Percentiles rank a stretch among this genome's conserved stretches.
These are phyloP conservation scores for Ascochyta fabae DNA, from an alignment of 2,329 filamentous ascomycete species.

Conservation along the genomic window DNA sequence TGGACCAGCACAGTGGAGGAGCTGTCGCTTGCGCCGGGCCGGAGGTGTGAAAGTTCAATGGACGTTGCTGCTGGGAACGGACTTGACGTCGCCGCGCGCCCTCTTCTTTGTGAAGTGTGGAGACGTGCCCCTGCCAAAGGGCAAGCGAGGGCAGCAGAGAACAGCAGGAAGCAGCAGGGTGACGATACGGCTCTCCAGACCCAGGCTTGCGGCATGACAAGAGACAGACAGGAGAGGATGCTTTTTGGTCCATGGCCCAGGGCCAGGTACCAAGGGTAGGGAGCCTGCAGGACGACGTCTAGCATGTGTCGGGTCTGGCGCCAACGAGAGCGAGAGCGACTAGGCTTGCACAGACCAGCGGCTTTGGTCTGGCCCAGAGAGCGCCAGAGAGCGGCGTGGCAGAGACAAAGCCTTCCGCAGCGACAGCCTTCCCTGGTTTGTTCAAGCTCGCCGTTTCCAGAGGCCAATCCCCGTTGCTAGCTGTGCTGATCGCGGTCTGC, in stretches of 20 bases:
- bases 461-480: slow-evolving; percentile 28
- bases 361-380: slow-evolving; percentile 41
- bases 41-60: slow-evolving; percentile 24
- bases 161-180: slow-evolving; percentile 8
- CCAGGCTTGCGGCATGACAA: slow-evolving; percentile 42
- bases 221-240: slow-evolving; percentile 30
- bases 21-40: slow-evolving; percentile 47
- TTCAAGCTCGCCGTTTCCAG: slow-evolving; percentile 31
- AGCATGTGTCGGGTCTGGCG: slow-evolving; percentile 45
- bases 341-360: slow-evolving; percentile 34
- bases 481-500: slow-evolving; percentile 19
- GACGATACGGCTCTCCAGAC: slow-evolving; percentile 44
- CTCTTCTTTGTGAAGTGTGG: slow-evolving; percentile 1
- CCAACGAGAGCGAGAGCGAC: slow-evolving; percentile 35
- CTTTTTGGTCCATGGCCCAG: slow-evolving; percentile 35
- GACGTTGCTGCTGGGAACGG: slow-evolving; percentile 16
- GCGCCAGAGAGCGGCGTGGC: slow-evolving; percentile 28
- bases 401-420: slow-evolving; percentile 42
- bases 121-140: too few species aligned
- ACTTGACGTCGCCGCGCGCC: slow-evolving; percentile 6
- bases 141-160: background rate
- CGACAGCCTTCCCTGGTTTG: slow-evolving; percentile 27
- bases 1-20: slow-evolving; percentile 47
- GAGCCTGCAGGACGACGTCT: slow-evolving; percentile 28
- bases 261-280: slow-evolving; percentile 43